phyloP scores from a whole-genome alignment of 257 asterid genomes.

The Nemophila menziesii region DNA sequence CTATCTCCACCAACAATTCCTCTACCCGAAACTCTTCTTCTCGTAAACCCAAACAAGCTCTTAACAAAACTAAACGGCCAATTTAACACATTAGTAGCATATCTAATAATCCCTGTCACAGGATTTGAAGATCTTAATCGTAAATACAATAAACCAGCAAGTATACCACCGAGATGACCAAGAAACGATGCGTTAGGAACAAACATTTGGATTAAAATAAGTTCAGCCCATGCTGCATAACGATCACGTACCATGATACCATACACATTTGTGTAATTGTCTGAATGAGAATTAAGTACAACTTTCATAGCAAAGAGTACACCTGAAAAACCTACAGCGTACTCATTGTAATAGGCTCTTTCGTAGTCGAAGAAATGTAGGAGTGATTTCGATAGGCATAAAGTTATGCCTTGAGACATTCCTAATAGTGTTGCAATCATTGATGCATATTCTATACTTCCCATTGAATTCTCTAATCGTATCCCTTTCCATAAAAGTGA shows the following conservation, averaged over 20 bases:
- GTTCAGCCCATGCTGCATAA: constrained; percentile 94
- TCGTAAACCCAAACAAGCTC: constrained; percentile 16
- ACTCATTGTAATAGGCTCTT: constrained; percentile 59
- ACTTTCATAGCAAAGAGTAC: constrained; percentile 97
- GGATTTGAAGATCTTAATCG: constrained; percentile 33
- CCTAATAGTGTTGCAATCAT: constrained; percentile 63
- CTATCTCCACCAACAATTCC: constrained; percentile 30
- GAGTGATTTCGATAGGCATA: constrained; percentile 55
- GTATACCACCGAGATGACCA: constrained; percentile 85
- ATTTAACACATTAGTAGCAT: constrained; percentile 25
- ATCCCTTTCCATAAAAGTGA: constrained; percentile 93
- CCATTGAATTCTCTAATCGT: constrained; percentile 68
- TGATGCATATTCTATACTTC: constrained; percentile 58
- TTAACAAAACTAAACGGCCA: constrained; percentile 46
- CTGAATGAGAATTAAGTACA: constrained; percentile 53
- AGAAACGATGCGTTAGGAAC: constrained; percentile 88
- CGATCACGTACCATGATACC: constrained; percentile 74
- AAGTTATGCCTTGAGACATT: constrained; percentile 78
- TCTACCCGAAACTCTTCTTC: constrained; percentile 36
- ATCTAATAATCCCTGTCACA: constrained; percentile 25
- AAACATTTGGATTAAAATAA: constrained; percentile 68
- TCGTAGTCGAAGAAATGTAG: constrained; percentile 44
- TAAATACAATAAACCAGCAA: constrained; percentile 65
- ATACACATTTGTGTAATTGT: constrained; percentile 48
- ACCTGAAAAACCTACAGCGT: constrained; percentile 81